phyloP scores from a whole-genome alignment of 2,329 filamentous ascomycete species.

The Phaeosphaeria sp. region DNA sequence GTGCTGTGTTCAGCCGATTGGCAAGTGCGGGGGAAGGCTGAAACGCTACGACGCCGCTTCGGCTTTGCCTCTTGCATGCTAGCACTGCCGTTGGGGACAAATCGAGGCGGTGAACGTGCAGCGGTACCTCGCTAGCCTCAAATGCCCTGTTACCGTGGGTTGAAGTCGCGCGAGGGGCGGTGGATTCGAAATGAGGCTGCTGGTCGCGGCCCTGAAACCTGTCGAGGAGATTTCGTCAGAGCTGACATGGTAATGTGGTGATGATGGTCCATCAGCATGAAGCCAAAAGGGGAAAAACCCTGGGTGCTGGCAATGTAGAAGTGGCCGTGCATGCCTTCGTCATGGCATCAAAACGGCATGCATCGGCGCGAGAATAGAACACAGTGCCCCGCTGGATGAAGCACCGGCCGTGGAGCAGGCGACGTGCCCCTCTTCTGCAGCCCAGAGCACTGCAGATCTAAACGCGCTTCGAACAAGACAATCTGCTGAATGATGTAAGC shows the following conservation, averaged over 20 bases:
- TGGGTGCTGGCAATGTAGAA: background rate
- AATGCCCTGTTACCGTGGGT: constrained; percentile 17
- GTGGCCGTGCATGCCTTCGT: background rate
- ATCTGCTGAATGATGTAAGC: constrained; percentile 36
- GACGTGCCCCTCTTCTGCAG: constrained; percentile 26
- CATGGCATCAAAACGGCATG: constrained; percentile 6
- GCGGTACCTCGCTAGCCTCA: constrained; percentile 27
- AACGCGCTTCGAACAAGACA: constrained; percentile 13
- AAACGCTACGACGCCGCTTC: constrained; percentile 27
- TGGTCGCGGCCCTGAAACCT: constrained; percentile 1
- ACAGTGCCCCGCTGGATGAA: constrained; percentile 16
- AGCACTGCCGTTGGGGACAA: constrained; percentile 25
- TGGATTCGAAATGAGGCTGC: constrained; percentile 1
- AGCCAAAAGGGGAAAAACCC: background rate
- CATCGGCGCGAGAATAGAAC: constrained; percentile 15
- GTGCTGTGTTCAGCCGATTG: constrained; percentile 19
- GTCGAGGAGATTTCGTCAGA: background rate
- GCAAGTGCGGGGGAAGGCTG: constrained; percentile 35
- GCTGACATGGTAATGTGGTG: background rate
- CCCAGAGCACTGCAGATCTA: constrained; percentile 18
- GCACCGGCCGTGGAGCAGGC: constrained; percentile 24
- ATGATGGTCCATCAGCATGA: background rate
- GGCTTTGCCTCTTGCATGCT: constrained; percentile 17
- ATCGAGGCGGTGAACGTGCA: constrained; percentile 32
- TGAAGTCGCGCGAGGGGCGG: constrained; percentile 16